These are phyloP conservation scores for Podochytrium sp. DNA, from an alignment of 192 early-diverging fungal genomes.

Conservation along the genomic window DNA sequence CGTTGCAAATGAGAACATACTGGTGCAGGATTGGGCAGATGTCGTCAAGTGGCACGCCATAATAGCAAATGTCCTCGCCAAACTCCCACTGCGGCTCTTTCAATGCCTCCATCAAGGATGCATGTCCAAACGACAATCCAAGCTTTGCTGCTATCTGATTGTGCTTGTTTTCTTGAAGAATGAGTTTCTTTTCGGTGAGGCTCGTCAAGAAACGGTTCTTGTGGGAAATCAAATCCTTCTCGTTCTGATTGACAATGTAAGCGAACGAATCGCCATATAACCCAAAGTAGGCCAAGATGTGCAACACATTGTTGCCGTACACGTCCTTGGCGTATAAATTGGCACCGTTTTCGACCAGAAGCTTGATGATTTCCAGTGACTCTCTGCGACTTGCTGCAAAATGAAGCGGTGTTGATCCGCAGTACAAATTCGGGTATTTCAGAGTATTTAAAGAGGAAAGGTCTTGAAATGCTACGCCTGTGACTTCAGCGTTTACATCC, in stretches of 20 bases:
- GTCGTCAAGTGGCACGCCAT: slow-evolving; percentile 12
- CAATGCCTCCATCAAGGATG: slow-evolving; percentile 1
- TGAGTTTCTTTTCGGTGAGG: background rate
- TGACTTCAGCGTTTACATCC: background rate
- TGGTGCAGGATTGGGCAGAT: slow-evolving; percentile 18
- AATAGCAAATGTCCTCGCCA: slow-evolving; percentile 12
- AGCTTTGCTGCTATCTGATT: background rate
- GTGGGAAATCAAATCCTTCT: slow-evolving; percentile 3
- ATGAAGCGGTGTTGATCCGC: slow-evolving; percentile 12
- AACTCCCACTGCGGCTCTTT: slow-evolving; percentile 26
- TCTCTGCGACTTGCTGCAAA: slow-evolving; percentile 5
- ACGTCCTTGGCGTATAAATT: slow-evolving; percentile 8
- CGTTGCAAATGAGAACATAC: background rate
- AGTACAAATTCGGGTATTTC: slow-evolving; percentile 21
- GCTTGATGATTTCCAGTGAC: slow-evolving; percentile 3
- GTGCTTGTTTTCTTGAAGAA: slow-evolving; percentile 1
- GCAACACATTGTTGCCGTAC: background rate
- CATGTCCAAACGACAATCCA: slow-evolving; percentile 6
- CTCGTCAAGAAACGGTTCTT: too few relatives aligned
- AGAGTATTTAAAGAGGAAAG: background rate
- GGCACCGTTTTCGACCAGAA: slow-evolving; percentile 20
- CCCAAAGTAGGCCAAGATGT: slow-evolving; percentile 20
- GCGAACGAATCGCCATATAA: background rate
- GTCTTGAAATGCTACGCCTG: background rate
- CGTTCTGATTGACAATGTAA: background rate